Base-by-base conservation (phyloP, 371 early-diverging fungal genomes). In the Lichtheimia hyalospora region DNA sequence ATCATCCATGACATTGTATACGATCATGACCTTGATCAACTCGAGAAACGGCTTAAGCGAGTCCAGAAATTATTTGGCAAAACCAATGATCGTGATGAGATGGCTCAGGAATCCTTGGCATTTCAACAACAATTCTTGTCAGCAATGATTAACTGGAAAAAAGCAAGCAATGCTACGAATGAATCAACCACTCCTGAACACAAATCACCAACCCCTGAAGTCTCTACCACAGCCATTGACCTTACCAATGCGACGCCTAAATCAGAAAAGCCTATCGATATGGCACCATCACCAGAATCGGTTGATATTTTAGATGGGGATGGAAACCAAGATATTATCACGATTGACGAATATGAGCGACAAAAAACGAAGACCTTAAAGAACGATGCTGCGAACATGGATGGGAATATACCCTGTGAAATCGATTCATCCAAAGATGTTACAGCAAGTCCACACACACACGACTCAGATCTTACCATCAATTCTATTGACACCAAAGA, bases 31-130 rank as follows among this genome's bases (percentile, higher is more conserved):
- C 43, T 70, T 0, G 66, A 71, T 0, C 69, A 61, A 3, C 14
- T 84, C 3, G 53, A 57, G 39, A 40, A 23, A 0, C 60, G 75
- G 14, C 49, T 73, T 3, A 62, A 60, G 14, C 71, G 73, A 0
- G 68, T 79, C 0, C 54, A 66, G 21, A 79, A 76, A 28, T 68
- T 70, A 25, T 65, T 67, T 42, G 83, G 81, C 15, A 87, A 85
- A 58, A 67, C 79, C 14, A 82, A 58, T 13, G 75, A 64, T 46
- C 64, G 69, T 14, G 79, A 87, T 50, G 71, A 68, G 5, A 20
- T 71, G 4, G 64, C 70, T 0, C 52, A 73, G 2, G 79, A 83
- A 21, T 59, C 81, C 1, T 57, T 79, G 8, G 34, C 62, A 5
- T 87, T 84, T 57, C 75, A 82, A 60, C 57, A 58, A 20, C 27